Evolutionary conservation across 2,329 filamentous ascomycete species (phyloP).

Genomic region (Alternaria gaisen): DNA sequence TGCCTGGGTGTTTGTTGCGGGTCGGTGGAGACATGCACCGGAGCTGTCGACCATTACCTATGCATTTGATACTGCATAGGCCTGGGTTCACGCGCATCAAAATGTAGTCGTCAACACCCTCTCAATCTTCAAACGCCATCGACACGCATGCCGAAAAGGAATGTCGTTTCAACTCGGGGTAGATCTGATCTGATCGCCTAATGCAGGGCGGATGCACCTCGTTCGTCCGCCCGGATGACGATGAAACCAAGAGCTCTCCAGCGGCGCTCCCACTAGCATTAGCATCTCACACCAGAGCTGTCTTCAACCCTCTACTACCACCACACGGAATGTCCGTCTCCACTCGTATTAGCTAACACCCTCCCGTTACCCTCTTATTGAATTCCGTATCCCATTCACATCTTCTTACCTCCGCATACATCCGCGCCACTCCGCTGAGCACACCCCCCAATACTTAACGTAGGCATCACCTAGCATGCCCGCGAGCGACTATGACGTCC

Average conservation of each 20-base stretch:
- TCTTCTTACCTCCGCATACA: conserved; percentile 12
- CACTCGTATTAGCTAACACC: conserved; percentile 11
- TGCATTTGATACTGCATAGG: neutral
- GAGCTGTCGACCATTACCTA: neutral
- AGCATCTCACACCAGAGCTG: conserved; percentile 20
- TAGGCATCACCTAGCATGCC: conserved; percentile 41
- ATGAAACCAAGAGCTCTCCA: conserved; percentile 31
- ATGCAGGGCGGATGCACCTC: conserved; percentile 23
- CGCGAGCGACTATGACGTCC: conserved; percentile 59
- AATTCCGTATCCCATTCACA: conserved; percentile 4
- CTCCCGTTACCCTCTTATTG: neutral
- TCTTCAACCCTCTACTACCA: conserved; percentile 5
- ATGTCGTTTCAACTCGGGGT: conserved; percentile 1
- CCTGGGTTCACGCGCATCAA: neutral
- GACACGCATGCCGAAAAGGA: neutral
- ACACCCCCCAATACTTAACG: neutral
- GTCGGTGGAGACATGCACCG: neutral
- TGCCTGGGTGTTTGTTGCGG: neutral
- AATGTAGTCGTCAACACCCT: neutral
- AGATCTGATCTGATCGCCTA: conserved; percentile 10
- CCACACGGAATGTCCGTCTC: conserved; percentile 20
- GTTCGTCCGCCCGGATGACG: conserved; percentile 27
- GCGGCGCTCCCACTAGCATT: conserved; percentile 17
- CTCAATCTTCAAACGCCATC: neutral
- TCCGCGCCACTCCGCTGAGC: conserved; percentile 25